Evolutionary conservation across 495 filamentous ascomycete species (phyloP).

Genomic region (Apiosordaria backusii): DNA sequence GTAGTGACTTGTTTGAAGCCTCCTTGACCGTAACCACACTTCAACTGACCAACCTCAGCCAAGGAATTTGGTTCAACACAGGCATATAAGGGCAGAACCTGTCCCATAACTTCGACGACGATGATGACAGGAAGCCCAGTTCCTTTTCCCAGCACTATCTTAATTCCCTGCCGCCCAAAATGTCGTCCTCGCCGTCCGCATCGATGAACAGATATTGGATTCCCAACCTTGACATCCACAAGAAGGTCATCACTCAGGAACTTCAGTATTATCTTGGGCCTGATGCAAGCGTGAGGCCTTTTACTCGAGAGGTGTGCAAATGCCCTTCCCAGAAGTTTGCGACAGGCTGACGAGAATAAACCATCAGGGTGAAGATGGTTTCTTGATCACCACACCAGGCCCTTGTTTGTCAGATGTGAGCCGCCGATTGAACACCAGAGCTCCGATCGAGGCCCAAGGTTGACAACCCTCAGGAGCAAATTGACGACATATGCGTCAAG

Average conservation of each 20-base stretch:
- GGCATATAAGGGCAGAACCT: conserved; percentile 21
- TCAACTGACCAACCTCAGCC: conserved; percentile 18
- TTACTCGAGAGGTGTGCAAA: conserved; percentile 47
- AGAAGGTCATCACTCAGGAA: conserved; percentile 55
- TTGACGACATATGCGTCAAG: conserved; percentile 55
- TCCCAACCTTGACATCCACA: conserved; percentile 54
- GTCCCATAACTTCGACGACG: not conserved
- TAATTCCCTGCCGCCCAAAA: conserved; percentile 19
- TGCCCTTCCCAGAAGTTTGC: conserved; percentile 13
- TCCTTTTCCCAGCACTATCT: conserved; percentile 1
- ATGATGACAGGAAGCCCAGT: conserved; percentile 1
- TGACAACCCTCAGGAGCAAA: conserved; percentile 50
- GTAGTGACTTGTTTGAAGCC: conserved; percentile 19
- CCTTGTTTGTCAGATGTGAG: conserved; percentile 54
- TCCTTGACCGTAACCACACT: conserved; percentile 20
- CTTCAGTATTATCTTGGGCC: conserved; percentile 55
- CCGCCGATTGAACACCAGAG: conserved; percentile 6
- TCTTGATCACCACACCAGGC: conserved; percentile 53
- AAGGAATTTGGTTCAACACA: conserved; percentile 2
- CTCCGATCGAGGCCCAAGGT: conserved; percentile 18
- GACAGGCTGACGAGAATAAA: conserved; percentile 30
- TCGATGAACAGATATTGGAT: conserved; percentile 56
- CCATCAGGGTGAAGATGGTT: conserved; percentile 53
- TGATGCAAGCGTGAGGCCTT: conserved; percentile 51
- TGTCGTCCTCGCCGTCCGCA: conserved; percentile 38